Base-by-base conservation (phyloP, 1,284 basidiomycete genomes). In the Malassezia brasiliensis region DNA sequence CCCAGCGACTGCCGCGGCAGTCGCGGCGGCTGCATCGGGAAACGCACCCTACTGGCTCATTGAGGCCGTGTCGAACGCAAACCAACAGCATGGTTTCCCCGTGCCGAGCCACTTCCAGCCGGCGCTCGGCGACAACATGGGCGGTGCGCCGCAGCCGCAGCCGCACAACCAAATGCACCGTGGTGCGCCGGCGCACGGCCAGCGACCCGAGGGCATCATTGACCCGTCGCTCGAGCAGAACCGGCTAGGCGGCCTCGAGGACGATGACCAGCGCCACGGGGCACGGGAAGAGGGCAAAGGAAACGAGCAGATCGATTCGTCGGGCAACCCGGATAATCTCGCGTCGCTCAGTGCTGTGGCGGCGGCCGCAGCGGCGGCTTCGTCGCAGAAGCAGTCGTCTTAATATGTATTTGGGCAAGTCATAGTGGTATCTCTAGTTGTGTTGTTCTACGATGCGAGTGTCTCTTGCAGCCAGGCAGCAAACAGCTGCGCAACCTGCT, bases 281-380 rank as follows among this genome's bases (percentile, higher is more conserved):
- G 22, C 20, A 11, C 52, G 53, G 30, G 56, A 48, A 6, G 42
- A 45, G 14, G 45, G 25, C 41, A 31, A 22, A 15, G 28, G 11
- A 17, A 25, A 15, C 9, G 45, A 57, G 35, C 15, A 25, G 17
- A n/a, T 53, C 12, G 52, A 53, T 39, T 28, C 30, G 22, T 12
- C 46, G 5, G 52, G 45, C 35, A 57, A 57, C 37, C 37, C 48
- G 19, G 60, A 66, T 50, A 64, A 60, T 44, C 52, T 68, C 41
- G 66, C 65, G 38, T 60, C 59, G 10, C 51, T 68, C 35, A 66
- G 64, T 44, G 64, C 66, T 2, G 66, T 64, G 2, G 66, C 66
- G 8, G 66, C 63, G 3, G 66, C 66, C 3, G 66, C 64, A 3
- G 66, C 66, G 4, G 66, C 66, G 3, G 66, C 52, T 3, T 28